Evolutionary conservation across 139 green algal species (phyloP), one percentile per base, ranked within the genome.

Genomic region (Chlamydomonas asymmetrica): DNA sequence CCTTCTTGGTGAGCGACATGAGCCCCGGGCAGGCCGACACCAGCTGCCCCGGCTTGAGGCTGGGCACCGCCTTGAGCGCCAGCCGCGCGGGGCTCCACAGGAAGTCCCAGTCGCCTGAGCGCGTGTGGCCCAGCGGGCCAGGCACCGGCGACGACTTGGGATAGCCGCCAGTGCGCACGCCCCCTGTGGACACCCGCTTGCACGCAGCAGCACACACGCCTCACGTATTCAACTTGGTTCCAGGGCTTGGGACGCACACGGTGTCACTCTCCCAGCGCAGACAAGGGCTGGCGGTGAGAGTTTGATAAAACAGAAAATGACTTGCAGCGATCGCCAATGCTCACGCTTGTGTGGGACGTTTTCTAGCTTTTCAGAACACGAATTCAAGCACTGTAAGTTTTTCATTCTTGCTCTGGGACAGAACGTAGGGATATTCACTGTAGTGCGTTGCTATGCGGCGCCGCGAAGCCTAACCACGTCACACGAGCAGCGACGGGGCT

Each of bases 81-180:
- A 87, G 71, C 18, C 86, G 67, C 4, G 82, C 86, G 13, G 86
- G 86, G 23, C 75, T 80, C 86, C 86, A 91, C 38, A 91, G 79
- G n/a, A 91, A 56, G 80, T 91, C 86, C 86, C 86, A 91, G 65
- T 91, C 86, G 25, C 34, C 49, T 2, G 59, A 27, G 20, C 86
- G 82, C 82, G 87, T 71, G 34, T 31, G 83, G 31, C 86, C 86
- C 48, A 91, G 62, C 2, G 86, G 80, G 0, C 86, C 86, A 22
- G 86, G 54, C 0, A 88, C 60, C 20, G 86, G 86, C 0, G 86
- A 63, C 8, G 80, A 60, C 45, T 88, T 91, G 39, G 86, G 86
- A 65, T 91, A 86, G 45, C 86, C 86, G 31, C 86, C 86, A 18
- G 74, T 91, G 37, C 86, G 75, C 27, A 91, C 86, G 34, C 85